Evolutionary conservation across 192 early-diverging fungal species (phyloP), one percentile per base, ranked within the genome.

Genomic region (Kickxella alabastrina): DNA sequence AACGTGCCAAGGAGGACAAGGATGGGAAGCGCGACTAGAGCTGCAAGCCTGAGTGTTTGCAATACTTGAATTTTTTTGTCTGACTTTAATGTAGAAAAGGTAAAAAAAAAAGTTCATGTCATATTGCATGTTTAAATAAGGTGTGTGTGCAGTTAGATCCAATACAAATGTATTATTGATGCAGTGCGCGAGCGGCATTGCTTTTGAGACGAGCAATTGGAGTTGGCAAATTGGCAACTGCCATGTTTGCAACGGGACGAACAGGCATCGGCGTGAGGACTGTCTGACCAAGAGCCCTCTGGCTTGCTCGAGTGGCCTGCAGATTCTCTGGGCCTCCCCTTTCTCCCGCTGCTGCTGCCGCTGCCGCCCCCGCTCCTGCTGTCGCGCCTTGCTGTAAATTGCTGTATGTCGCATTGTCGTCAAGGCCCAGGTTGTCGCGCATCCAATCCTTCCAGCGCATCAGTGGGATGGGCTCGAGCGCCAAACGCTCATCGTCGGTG

Each of bases 381-480:
- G n/a, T n/a, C n/a, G n/a, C n/a, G n/a, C n/a, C n/a, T n/a, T n/a
- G n/a, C n/a, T n/a, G n/a, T n/a, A n/a, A n/a, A n/a, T n/a, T n/a
- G n/a, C n/a, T n/a, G n/a, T n/a, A n/a, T n/a, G n/a, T n/a, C n/a
- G n/a, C n/a, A n/a, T n/a, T n/a, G n/a, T n/a, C n/a, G n/a, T n/a
- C n/a, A n/a, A n/a, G n/a, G n/a, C 12, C 31, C 31, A 32, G 14
- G 56, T 63, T 52, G 28, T 64, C 62, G 23, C 49, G 69, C 45
- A 62, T 57, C 69, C 69, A 73, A 57, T 73, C 69, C 37, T 57
- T 60, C 69, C 69, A 73, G 49, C 69, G 69, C 69, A 41, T 73
- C 27, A 73, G 54, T 18, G 62, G 69, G 10, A 73, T 60, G 18
- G 69, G 69, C 58, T 72, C 68, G 2, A 72, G 49, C 10, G 68